These are phyloP conservation scores for Boletus rufocinnamomeus DNA, from an alignment of 768 basidiomycete species.

Conservation along the genomic window DNA sequence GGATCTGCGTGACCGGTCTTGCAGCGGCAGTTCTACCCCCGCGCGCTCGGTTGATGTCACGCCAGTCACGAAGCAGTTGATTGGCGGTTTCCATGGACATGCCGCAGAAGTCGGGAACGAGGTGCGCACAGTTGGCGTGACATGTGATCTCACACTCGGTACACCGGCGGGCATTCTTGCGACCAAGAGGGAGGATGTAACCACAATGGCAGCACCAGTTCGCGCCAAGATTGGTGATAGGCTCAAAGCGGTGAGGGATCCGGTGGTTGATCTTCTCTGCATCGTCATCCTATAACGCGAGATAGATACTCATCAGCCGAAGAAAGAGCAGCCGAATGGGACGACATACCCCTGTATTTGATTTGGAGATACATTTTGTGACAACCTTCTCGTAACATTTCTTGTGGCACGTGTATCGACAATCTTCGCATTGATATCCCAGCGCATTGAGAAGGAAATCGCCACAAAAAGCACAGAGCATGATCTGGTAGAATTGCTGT, in stretches of 20 bases:
- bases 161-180: conserved; percentile 95
- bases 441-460: conserved; percentile 96
- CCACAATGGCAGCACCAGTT: conserved; percentile 99
- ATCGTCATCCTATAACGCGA: conserved; percentile 73
- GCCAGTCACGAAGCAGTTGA: conserved; percentile 84
- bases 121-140: conserved; percentile 95
- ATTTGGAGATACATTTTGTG: conserved; percentile 98
- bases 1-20: conserved; percentile 38
- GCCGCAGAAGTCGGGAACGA: conserved; percentile 99
- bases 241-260: conserved; percentile 97
- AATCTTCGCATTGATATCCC: conserved; percentile 99
- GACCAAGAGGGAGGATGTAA: conserved; percentile 94
- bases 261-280: conserved; percentile 99
- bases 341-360: conserved; percentile 81
- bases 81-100: conserved; percentile 99
- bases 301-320: conserved; percentile 4
- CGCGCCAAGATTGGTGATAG: conserved; percentile 93
- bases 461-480: conserved; percentile 96
- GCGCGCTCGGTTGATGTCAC: conserved; percentile 82
- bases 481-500: conserved; percentile 97
- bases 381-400: conserved; percentile 99
- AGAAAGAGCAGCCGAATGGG: not conserved
- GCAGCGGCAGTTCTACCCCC: conserved; percentile 43
- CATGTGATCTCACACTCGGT: conserved; percentile 96
- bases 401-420: conserved; percentile 98